These are phyloP conservation scores for Geotrichum australiense DNA, from an alignment of 1,139 yeast species.

Conservation along the genomic window DNA sequence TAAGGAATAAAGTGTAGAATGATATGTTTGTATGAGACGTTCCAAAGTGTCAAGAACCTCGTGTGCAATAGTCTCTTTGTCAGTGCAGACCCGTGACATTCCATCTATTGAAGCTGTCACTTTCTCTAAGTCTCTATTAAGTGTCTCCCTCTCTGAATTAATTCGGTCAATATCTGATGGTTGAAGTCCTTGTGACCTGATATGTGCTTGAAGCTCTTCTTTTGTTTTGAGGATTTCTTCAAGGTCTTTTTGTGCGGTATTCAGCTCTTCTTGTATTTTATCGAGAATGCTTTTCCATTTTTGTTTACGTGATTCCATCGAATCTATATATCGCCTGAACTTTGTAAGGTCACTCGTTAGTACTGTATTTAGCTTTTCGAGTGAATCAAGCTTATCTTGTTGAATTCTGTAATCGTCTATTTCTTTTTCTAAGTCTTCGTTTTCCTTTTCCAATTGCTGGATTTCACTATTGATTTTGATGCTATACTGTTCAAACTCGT, in stretches of 20 bases:
- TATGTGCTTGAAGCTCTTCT: constrained; percentile 40
- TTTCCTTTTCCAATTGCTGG: constrained; percentile 37
- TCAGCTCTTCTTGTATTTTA: constrained; percentile 51
- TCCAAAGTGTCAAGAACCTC: constrained; percentile 47
- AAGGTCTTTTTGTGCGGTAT: constrained; percentile 42
- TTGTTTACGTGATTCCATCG: constrained; percentile 54
- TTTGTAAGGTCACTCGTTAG: constrained; percentile 65
- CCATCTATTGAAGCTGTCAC: constrained; percentile 42
- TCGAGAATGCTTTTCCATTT: constrained; percentile 58
- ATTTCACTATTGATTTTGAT: constrained; percentile 35
- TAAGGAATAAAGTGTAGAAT: constrained; percentile 46
- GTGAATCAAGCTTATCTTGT: constrained; percentile 38
- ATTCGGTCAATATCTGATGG: constrained; percentile 56
- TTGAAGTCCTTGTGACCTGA: constrained; percentile 51
- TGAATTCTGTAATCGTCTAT: constrained; percentile 33
- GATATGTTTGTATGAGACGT: constrained; percentile 48
- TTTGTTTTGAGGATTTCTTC: constrained; percentile 42
- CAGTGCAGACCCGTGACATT: constrained; percentile 35
- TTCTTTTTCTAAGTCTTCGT: constrained; percentile 34
- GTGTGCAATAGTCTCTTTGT: constrained; percentile 44
- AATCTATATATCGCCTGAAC: constrained; percentile 62
- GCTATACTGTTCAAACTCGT: constrained; percentile 34
- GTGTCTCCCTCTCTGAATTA: constrained; percentile 53
- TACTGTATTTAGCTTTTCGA: constrained; percentile 54
- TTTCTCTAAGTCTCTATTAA: constrained; percentile 50